Conservation (phyloP, 2,329 filamentous ascomycete genomes). For the Penicillium paneum region DNA sequence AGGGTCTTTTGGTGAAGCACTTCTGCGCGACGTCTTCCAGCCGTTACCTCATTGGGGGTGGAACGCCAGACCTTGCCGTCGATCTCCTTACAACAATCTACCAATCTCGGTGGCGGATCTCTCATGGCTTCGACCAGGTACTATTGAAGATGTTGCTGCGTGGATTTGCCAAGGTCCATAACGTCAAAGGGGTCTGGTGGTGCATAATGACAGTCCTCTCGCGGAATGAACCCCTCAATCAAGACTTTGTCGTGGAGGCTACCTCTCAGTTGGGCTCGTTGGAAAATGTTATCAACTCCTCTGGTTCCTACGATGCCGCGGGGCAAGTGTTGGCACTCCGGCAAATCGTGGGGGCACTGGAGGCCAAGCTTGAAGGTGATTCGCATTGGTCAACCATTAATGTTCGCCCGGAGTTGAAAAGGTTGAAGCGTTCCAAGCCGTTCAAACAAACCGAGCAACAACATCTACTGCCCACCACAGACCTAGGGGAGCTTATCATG, state of each 20-base stretch:
- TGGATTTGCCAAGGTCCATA: slow-evolving; percentile 28
- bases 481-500: slow-evolving; percentile 11
- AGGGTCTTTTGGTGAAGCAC: slow-evolving; percentile 36
- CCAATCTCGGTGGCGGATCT: slow-evolving; percentile 35
- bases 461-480: background rate
- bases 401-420: slow-evolving; percentile 3
- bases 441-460: background rate
- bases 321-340: background rate
- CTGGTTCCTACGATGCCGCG: background rate
- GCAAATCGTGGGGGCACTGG: slow-evolving; percentile 3
- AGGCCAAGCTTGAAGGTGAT: slow-evolving; percentile 11
- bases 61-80: slow-evolving; percentile 29
- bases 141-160: slow-evolving; percentile 40
- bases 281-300: background rate
- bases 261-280: background rate
- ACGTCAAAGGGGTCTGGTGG: slow-evolving; percentile 41
- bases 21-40: slow-evolving; percentile 31
- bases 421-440: background rate
- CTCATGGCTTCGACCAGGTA: slow-evolving; percentile 35
- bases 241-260: slow-evolving; percentile 35
- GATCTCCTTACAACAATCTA: slow-evolving; percentile 37
- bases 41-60: slow-evolving; percentile 27
- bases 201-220: slow-evolving; percentile 39
- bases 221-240: slow-evolving; percentile 30
- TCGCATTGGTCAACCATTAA: slow-evolving; percentile 8